phyloP scores from a whole-genome alignment of 2,329 filamentous ascomycete genomes.

The Penicillium sp. region DNA sequence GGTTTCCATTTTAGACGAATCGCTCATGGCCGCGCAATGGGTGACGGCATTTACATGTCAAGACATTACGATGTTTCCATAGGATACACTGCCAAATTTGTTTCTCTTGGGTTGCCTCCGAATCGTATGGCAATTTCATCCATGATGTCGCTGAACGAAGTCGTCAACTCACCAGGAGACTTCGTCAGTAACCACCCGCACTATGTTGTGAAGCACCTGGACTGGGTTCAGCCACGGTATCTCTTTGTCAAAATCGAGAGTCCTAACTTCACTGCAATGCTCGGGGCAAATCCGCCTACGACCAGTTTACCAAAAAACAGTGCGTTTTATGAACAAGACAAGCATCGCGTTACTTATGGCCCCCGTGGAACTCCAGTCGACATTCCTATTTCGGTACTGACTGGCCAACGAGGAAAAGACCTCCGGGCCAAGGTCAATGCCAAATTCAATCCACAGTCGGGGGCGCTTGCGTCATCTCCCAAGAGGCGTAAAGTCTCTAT shows the following conservation, averaged over 20 bases:
- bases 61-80: slow-evolving; percentile 58
- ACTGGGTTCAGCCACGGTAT: slow-evolving; percentile 91
- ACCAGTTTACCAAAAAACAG: background rate
- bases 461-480: background rate
- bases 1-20: slow-evolving; percentile 72
- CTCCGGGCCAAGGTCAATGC: slow-evolving; percentile 26
- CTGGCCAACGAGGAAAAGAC: slow-evolving; percentile 45
- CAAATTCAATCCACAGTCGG: slow-evolving; percentile 20
- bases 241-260: slow-evolving; percentile 62
- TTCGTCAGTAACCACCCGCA: slow-evolving; percentile 61
- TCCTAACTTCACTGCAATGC: background rate
- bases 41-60: slow-evolving; percentile 82
- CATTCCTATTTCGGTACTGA: slow-evolving; percentile 57
- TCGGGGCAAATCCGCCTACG: background rate
- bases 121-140: slow-evolving; percentile 62
- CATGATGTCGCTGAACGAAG: slow-evolving; percentile 78
- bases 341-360: slow-evolving; percentile 43
- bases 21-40: slow-evolving; percentile 68
- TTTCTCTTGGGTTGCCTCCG: slow-evolving; percentile 59
- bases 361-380: slow-evolving; percentile 39
- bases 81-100: slow-evolving; percentile 47
- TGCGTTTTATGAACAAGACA: slow-evolving; percentile 41
- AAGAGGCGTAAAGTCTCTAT: slow-evolving; percentile 1
- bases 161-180: slow-evolving; percentile 70
- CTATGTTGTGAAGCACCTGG: slow-evolving; percentile 71